Evolutionary conservation across 805 yeast genomes (phyloP).

Genomic region (Lachancea lanzarotensis): DNA sequence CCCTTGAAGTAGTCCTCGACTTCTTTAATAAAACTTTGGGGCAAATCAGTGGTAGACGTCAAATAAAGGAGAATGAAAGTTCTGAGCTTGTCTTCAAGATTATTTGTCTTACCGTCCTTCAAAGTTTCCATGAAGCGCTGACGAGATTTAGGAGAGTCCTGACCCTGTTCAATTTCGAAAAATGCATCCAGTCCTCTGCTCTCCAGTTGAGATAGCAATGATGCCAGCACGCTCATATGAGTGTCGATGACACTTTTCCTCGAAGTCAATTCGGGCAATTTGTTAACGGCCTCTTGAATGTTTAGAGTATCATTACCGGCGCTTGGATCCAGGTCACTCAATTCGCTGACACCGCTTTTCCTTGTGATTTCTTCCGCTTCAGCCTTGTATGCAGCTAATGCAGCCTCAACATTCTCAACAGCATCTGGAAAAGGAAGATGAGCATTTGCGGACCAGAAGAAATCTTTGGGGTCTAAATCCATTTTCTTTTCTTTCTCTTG

Average conservation of each 20-base stretch:
- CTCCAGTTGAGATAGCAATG: constrained; percentile 74
- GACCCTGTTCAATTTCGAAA: constrained; percentile 87
- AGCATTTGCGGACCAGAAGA: constrained; percentile 82
- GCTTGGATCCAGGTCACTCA: constrained; percentile 64
- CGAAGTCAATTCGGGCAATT: constrained; percentile 85
- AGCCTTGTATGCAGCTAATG: constrained; percentile 69
- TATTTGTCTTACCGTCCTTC: constrained; percentile 45
- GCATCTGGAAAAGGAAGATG: constrained; percentile 95
- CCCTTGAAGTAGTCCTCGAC: constrained; percentile 56
- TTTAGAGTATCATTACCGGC: constrained; percentile 51
- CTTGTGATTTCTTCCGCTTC: constrained; percentile 84
- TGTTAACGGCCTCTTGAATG: constrained; percentile 81
- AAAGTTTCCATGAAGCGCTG: constrained; percentile 55
- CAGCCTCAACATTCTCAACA: constrained; percentile 92
- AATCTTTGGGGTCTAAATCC: constrained; percentile 90
- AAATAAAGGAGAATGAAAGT: constrained; percentile 77
- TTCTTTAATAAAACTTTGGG: constrained; percentile 45
- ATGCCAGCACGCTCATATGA: constrained; percentile 93
- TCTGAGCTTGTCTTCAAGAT: constrained; percentile 78
- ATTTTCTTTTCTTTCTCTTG: constrained; percentile 47
- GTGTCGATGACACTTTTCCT: constrained; percentile 84
- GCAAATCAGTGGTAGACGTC: constrained; percentile 36
- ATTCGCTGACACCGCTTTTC: constrained; percentile 59
- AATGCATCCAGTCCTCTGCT: constrained; percentile 83
- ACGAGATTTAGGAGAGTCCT: constrained; percentile 44